Percentiles rank a stretch among this genome's conserved stretches.
Conservation (phyloP, 352 stramenopile species). For the Pythium myriotylum region DNA sequence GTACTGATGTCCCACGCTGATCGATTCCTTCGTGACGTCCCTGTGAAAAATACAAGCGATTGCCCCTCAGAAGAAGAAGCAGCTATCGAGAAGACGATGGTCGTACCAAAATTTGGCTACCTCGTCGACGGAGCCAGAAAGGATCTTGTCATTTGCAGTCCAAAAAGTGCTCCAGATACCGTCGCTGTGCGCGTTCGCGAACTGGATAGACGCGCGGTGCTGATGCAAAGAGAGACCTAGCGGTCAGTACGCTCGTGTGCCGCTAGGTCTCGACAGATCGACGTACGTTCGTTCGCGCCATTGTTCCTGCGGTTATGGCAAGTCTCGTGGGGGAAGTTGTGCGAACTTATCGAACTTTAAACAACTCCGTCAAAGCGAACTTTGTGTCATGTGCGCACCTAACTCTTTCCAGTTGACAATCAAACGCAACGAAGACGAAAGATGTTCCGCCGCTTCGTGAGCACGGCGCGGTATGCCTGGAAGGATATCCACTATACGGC, state of each 20-base stretch:
- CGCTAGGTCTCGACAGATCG: background rate
- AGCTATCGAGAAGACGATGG: background rate
- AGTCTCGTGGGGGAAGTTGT: slow-evolving; percentile 4
- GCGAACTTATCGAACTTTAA: slow-evolving; percentile 6
- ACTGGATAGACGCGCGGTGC: slow-evolving; percentile 83
- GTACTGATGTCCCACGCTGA: slow-evolving; percentile 83
- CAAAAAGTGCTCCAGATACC: slow-evolving; percentile 90
- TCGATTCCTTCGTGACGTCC: slow-evolving; percentile 67
- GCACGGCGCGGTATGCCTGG: slow-evolving; percentile 52
- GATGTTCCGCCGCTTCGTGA: slow-evolving; percentile 28
- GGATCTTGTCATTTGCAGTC: slow-evolving; percentile 87
- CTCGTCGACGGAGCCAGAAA: slow-evolving; percentile 88
- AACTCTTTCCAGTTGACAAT: background rate
- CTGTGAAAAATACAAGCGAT: slow-evolving; percentile 18
- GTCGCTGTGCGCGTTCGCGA: slow-evolving; percentile 84
- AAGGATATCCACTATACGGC: slow-evolving; percentile 68
- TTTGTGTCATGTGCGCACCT: too few species aligned
- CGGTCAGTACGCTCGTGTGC: slow-evolving; percentile 31
- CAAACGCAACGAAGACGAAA: slow-evolving; percentile 9
- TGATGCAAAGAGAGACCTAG: slow-evolving; percentile 22
- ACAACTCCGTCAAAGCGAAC: background rate
- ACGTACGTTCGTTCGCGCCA: slow-evolving; percentile 36
- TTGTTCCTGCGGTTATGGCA: slow-evolving; percentile 3
- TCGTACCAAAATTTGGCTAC: slow-evolving; percentile 81
- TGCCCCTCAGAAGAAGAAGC: background rate